Base-by-base conservation (phyloP, 495 filamentous ascomycete species). In the Physcia stellaris region DNA sequence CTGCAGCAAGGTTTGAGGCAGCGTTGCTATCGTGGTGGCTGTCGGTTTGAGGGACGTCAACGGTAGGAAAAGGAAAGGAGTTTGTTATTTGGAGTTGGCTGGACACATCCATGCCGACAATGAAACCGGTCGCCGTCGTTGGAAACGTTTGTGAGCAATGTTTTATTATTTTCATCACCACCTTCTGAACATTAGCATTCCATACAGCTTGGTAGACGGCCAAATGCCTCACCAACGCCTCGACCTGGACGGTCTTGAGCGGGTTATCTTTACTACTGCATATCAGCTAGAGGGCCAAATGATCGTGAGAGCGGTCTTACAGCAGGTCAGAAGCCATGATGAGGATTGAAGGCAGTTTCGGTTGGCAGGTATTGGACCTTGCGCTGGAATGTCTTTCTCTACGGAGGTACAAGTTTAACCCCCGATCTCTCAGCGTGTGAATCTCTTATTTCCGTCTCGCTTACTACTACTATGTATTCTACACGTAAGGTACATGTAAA, bases 91-190 rank as follows among this genome's bases (percentile, higher is more conserved):
- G 77, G 43, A 98, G 77, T 34, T 70, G 70, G 48, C 79, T 77
- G 45, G 77, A 77, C 45, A 76, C 73, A 54, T 95, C 90, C 84
- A 98, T 86, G 52, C 90, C 90, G 38, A 94, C 83, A 26, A 94
- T 68, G 33, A 81, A 84, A 38, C 87, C 87, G 37, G 85, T 96
- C 38, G 86, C 84, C 17, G 75, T 82, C 24, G 84, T 86, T 39
- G 88, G 92, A 65, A 92, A 96, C 41, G 67, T 69, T 45, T 84
- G 71, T 19, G 83, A 79, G 68, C 79, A 81, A 67, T 92, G 85
- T 66, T 87, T 94, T 52, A 90, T 85, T 52, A 95, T 84, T 64
- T 93, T 93, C 84, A 94, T 85, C 37, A 88, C 84, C 55, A 94
- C 85, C 85, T 92, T 55, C 41, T 23, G 33, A 21, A 42, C 37